Evolutionary conservation across 305 asterid species (phyloP).

Genomic region (Fraxinus platypoda): DNA sequence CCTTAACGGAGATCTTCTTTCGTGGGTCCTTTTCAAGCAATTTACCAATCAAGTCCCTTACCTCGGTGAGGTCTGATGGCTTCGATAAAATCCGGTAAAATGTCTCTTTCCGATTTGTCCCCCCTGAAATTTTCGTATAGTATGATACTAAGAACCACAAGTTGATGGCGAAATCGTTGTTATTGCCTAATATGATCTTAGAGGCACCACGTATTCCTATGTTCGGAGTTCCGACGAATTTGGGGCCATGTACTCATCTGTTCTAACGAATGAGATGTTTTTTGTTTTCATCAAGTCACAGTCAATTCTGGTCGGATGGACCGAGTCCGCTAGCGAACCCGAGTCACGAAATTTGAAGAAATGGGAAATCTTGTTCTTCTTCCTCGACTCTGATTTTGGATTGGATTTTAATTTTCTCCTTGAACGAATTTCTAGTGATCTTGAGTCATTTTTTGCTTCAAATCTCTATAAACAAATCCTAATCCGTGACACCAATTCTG

Average conservation of each 20-base stretch:
- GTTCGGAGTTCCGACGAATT: background rate
- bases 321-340: constrained; percentile 46
- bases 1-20: constrained; percentile 42
- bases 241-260: background rate
- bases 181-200: background rate
- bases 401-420: constrained; percentile 25
- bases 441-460: constrained; percentile 67
- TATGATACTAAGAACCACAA: constrained; percentile 84
- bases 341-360: constrained; percentile 40
- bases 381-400: constrained; percentile 29
- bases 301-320: constrained; percentile 23
- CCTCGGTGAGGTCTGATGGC: constrained; percentile 62
- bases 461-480: constrained; percentile 80
- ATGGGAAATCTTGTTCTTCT: constrained; percentile 26
- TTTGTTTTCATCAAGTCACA: too few species aligned
- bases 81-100: constrained; percentile 43
- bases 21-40: constrained; percentile 72
- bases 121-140: constrained; percentile 72
- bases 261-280: background rate
- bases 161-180: constrained; percentile 54
- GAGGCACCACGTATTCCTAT: background rate
- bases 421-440: constrained; percentile 34
- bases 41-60: constrained; percentile 71
- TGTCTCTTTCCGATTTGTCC: constrained; percentile 70
- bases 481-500: constrained; percentile 68